Evolutionary conservation across 106 monocot species (phyloP).

Genomic region (Phalaenopsis aphrodite): DNA sequence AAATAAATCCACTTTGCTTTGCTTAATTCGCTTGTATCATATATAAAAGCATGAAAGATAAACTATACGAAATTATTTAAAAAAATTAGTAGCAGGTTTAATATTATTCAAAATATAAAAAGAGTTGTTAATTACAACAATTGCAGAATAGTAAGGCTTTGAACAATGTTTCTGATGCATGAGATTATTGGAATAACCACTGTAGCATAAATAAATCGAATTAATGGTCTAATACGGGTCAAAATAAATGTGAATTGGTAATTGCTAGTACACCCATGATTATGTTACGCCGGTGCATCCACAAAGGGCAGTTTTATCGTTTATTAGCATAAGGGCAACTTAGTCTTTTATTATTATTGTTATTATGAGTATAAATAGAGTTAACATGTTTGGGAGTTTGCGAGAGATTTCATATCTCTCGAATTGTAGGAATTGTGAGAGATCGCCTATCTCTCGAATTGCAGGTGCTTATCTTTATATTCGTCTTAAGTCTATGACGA

Average conservation of each 20-base stretch:
- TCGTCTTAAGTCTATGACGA: no score
- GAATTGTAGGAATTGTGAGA: no score
- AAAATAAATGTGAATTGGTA: background rate
- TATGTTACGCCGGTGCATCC: background rate
- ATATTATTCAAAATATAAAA: background rate
- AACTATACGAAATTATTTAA: background rate
- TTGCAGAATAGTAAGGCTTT: background rate
- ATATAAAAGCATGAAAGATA: background rate
- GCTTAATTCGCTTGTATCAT: background rate
- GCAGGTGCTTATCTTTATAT: no score
- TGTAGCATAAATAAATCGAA: background rate
- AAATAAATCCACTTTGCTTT: background rate
- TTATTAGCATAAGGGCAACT: no score
- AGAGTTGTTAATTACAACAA: background rate
- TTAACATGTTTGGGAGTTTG: no score
- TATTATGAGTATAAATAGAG: no score
- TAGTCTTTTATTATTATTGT: no score
- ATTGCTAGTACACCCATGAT: background rate
- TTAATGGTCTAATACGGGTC: background rate
- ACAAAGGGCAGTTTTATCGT: no score
- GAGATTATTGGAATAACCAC: background rate
- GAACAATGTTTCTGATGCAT: background rate
- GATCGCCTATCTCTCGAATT: no score
- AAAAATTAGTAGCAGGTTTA: background rate
- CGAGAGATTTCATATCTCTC: no score